phyloP scores from a whole-genome alignment of 257 asterid species.

The Pogostemon cablin region DNA sequence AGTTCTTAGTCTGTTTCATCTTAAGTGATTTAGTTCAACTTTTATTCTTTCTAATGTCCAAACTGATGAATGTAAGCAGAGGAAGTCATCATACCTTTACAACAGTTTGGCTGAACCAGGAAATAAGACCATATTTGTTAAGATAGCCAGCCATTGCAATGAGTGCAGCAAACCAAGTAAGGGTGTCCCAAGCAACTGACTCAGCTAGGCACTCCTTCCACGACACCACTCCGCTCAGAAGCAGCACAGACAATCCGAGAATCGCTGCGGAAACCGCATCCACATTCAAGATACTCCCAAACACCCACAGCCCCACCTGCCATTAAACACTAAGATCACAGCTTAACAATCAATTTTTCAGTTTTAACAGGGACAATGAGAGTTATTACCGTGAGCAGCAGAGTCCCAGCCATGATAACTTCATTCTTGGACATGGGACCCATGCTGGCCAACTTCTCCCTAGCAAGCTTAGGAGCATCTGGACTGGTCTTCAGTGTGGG shows the following conservation, averaged over 20 bases:
- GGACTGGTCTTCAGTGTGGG: conserved; percentile 91
- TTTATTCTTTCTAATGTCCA: too few relatives aligned
- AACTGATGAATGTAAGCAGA: too few relatives aligned
- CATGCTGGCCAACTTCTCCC: conserved; percentile 86
- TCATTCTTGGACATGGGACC: conserved; percentile 95
- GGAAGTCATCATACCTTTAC: conserved; percentile 62
- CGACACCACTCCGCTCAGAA: conserved; percentile 85
- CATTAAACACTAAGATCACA: not conserved
- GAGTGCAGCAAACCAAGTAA: conserved; percentile 99
- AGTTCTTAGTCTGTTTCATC: too few relatives aligned
- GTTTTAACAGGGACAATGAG: not conserved
- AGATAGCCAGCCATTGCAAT: conserved; percentile 99
- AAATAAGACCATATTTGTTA: conserved; percentile 90
- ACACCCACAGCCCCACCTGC: conserved; percentile 96
- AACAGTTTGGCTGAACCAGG: conserved; percentile 98
- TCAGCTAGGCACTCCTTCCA: conserved; percentile 99
- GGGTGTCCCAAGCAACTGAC: conserved; percentile 99
- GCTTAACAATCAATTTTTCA: not conserved
- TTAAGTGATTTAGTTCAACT: too few relatives aligned
- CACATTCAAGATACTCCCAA: conserved; percentile 74
- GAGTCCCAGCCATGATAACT: conserved; percentile 92
- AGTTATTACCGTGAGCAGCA: conserved; percentile 73
- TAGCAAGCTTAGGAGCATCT: conserved; percentile 94
- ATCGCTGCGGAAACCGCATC: conserved; percentile 99
- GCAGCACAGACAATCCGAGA: conserved; percentile 89